Percentiles rank a stretch among this genome's conserved stretches.
Evolutionary conservation across 352 stramenopile genomes (phyloP).

Genomic region (Globisporangium heterothallicum): DNA sequence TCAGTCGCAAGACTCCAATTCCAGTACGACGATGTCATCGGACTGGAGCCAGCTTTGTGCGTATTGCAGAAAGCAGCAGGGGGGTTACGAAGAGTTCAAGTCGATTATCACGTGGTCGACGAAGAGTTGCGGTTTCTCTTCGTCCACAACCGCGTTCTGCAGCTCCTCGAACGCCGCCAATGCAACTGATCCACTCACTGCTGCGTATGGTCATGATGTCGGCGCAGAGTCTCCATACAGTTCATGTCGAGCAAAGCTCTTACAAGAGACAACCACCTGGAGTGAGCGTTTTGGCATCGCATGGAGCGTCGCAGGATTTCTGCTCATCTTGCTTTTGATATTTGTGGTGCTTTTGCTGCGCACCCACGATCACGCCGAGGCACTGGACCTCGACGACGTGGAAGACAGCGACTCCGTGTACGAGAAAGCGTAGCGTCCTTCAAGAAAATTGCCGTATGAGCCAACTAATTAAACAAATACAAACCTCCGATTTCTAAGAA

Average conservation of each 20-base stretch:
- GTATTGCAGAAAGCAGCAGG: neutral
- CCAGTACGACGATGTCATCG: too few relatives aligned
- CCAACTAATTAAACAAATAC: too few relatives aligned
- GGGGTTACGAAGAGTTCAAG: neutral
- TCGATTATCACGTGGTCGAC: constrained; percentile 1
- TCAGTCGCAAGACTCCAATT: neutral
- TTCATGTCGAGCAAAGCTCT: constrained; percentile 2
- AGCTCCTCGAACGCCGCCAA: neutral
- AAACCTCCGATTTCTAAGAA: too few relatives aligned
- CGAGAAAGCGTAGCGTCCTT: constrained; percentile 23
- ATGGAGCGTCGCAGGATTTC: constrained; percentile 9
- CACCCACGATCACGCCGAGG: constrained; percentile 2
- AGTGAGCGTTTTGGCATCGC: constrained; percentile 7
- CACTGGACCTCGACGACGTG: constrained; percentile 12
- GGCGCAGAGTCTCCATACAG: constrained; percentile 4
- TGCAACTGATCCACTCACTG: neutral
- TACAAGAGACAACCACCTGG: constrained; percentile 5
- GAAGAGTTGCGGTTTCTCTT: constrained; percentile 4
- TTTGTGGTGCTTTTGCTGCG: constrained; percentile 3
- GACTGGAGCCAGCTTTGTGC: constrained; percentile 6
- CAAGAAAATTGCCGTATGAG: too few relatives aligned
- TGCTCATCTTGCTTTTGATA: constrained; percentile 5
- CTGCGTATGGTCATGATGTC: neutral
- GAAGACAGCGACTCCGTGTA: constrained; percentile 18
- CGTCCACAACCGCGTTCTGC: constrained; percentile 6